Conservation (phyloP, 768 basidiomycete species). For the Rhizopogon rudus region DNA sequence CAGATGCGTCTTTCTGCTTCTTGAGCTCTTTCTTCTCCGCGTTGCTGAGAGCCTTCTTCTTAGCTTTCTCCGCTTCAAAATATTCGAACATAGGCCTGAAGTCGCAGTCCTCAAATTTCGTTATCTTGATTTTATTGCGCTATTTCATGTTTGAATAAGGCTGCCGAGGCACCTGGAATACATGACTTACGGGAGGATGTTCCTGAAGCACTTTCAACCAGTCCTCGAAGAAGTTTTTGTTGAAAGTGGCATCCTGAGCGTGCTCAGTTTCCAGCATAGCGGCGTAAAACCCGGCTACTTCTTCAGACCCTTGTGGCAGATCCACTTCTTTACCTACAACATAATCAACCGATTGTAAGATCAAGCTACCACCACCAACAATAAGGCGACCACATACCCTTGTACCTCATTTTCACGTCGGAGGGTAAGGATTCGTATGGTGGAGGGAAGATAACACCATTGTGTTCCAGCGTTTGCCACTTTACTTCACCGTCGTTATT, state of each 20-base stretch:
- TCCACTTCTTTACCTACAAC: slow-evolving; percentile 67
- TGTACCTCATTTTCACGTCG: slow-evolving; percentile 90
- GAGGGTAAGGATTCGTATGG: slow-evolving; percentile 84
- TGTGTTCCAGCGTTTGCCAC: slow-evolving; percentile 95
- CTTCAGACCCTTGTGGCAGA: slow-evolving; percentile 84
- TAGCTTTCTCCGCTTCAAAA: slow-evolving; percentile 88
- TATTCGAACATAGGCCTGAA: slow-evolving; percentile 93
- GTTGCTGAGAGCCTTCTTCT: slow-evolving; percentile 80
- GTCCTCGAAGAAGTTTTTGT: slow-evolving; percentile 94
- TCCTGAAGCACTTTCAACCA: slow-evolving; percentile 74
- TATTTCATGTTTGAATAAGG: slow-evolving; percentile 22
- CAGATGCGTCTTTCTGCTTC: slow-evolving; percentile 76
- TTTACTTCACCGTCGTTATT: slow-evolving; percentile 75
- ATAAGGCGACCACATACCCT: slow-evolving; percentile 51
- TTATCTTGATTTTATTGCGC: slow-evolving; percentile 73
- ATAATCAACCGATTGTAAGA: slow-evolving; percentile 10
- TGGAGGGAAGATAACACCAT: slow-evolving; percentile 93
- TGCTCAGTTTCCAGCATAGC: slow-evolving; percentile 92
- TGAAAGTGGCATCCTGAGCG: slow-evolving; percentile 81
- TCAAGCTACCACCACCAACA: neutral
- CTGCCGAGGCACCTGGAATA: slow-evolving; percentile 3
- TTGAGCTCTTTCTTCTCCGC: slow-evolving; percentile 92
- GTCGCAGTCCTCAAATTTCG: slow-evolving; percentile 76
- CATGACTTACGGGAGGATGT: slow-evolving; percentile 71
- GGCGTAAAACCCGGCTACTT: slow-evolving; percentile 95